These are phyloP conservation scores for Oenanthe sinensis DNA, from an alignment of 129 eudicot genomes.

Conservation along the genomic window DNA sequence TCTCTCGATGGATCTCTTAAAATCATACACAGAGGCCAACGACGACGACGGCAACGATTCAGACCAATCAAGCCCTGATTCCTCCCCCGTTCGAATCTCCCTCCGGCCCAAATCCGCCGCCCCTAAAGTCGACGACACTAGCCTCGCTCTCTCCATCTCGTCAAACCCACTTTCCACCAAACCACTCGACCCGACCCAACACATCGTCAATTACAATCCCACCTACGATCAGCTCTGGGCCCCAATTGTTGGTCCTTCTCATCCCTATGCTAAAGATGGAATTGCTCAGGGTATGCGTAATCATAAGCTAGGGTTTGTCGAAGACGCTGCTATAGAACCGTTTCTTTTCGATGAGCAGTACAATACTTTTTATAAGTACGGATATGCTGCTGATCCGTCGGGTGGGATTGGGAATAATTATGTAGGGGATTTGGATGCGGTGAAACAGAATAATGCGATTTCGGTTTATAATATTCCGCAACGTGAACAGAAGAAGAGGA, in stretches of 20 bases:
- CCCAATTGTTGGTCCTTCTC: conserved; percentile 83
- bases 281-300: conserved; percentile 93
- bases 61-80: conserved; percentile 27
- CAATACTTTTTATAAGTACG: conserved; percentile 68
- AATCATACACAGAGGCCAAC: conserved; percentile 29
- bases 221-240: conserved; percentile 98
- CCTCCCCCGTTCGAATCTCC: conserved; percentile 60
- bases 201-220: conserved; percentile 72
- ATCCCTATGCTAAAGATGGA: conserved; percentile 97
- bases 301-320: conserved; percentile 90
- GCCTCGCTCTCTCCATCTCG: conserved; percentile 67
- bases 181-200: conserved; percentile 86
- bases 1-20: conserved; percentile 30
- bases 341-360: conserved; percentile 88
- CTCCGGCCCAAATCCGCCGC: conserved; percentile 83
- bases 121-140: conserved; percentile 84
- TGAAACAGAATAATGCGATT: conserved; percentile 33
- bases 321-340: conserved; percentile 57
- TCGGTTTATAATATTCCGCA: conserved; percentile 73
- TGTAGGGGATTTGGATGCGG: conserved; percentile 67
- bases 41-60: conserved; percentile 18
- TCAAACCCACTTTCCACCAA: conserved; percentile 31
- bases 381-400: conserved; percentile 91
- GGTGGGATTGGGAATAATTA: conserved; percentile 46
- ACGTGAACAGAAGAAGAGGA: conserved; percentile 65